Conservation (phyloP, 495 filamentous ascomycete genomes). For the Rhizodiscina lignyota region DNA sequence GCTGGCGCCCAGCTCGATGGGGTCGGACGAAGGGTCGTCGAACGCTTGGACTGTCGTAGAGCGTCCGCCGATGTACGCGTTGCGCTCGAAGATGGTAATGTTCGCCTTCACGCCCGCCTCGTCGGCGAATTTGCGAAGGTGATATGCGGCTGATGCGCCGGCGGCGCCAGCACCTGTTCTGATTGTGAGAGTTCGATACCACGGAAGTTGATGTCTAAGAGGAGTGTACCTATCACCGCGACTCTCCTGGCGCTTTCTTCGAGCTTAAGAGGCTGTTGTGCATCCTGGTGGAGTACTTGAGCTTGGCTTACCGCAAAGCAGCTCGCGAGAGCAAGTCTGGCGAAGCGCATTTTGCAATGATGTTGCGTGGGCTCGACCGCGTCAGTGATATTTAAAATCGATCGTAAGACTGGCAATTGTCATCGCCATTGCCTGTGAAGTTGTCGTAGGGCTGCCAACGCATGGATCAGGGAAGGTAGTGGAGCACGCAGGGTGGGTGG, state of each 20-base stretch:
- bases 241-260: slow-evolving; percentile 5
- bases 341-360: no score
- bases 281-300: no score
- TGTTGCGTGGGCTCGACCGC: no score
- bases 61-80: slow-evolving; percentile 65
- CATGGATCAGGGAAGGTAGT: no score
- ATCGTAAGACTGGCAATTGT: no score
- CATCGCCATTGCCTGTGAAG: no score
- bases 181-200: neutral
- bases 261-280: no score
- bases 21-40: slow-evolving; percentile 44
- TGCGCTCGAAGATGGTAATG: slow-evolving; percentile 80
- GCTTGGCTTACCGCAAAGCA: no score
- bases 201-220: neutral
- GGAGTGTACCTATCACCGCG: slow-evolving; percentile 13
- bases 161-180: slow-evolving; percentile 86
- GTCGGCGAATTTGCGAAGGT: slow-evolving; percentile 52
- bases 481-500: no score
- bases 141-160: slow-evolving; percentile 75
- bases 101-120: slow-evolving; percentile 35
- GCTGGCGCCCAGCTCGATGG: slow-evolving; percentile 77
- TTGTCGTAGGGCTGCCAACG: no score
- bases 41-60: slow-evolving; percentile 78
- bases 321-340: no score
- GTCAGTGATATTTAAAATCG: no score